Base-by-base conservation (phyloP, 176 grass and related monocot genomes). In the Pharus latifolius region DNA sequence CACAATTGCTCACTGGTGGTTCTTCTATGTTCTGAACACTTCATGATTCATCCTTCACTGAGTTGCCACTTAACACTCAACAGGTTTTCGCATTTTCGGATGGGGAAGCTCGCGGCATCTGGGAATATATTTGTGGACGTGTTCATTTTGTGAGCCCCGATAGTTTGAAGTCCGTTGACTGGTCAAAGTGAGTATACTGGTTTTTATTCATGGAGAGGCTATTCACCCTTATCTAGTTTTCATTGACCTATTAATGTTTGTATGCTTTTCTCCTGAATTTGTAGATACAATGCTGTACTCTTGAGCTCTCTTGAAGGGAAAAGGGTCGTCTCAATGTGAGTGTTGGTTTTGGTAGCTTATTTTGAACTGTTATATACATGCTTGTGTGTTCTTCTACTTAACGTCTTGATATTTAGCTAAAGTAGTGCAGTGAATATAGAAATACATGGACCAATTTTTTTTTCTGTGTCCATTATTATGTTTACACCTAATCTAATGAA, bases 291-390 rank as follows among this genome's bases (percentile, higher is more conserved):
- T 73, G 84, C 81, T 75, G 74, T 91, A 30, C 65, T 99, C 32
- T 19, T 99, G 67, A 90, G 75, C 60, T 99, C 90, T 67, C 87
- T 94, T 30, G 82, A 91, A 81, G 87, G 87, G 26, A 88, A 80
- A 88, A 74, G 65, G 45, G 81, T 88, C 29, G 56, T 94, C 47
- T 85, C 90, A 11, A 86, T 91, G 95, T 94, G 84, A 75, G 60
- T 35, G 27, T 34, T 55, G 57, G 49, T 74, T 71, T 72, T 73
- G 35, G 52, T 40, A 37, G 17, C 49, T 31, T 65, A 41, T 23
- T 34, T 63, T 60, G 33, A 29, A 34, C 51, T 85, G 16, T 13
- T 54, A 78, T 33, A 78, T 33, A 31, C 33, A 43, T 72, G 42
- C 56, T 81, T 59, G 40, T 52, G 40, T 64, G 10, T 35, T 33